Evolutionary conservation across 306 rosid species (phyloP), one percentile per base, ranked within the genome.

Genomic region (Purshia tridentata): DNA sequence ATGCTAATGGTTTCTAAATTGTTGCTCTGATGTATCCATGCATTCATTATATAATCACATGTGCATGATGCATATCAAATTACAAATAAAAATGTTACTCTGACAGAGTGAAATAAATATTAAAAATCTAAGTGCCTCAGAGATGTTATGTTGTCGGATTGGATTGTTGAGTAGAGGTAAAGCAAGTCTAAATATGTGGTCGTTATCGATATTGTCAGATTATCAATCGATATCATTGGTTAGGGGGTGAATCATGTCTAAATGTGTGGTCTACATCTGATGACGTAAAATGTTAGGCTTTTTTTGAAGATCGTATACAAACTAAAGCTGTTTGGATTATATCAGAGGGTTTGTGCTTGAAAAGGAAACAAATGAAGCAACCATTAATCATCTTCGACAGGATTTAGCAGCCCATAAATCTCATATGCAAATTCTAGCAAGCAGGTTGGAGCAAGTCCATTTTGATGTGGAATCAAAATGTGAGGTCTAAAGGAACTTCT

Each of bases 381-480:
- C 82, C 53, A 67, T 82, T 42, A 79, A 70, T 51, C 86, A 82
- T 69, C 92, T 91, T 58, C 76, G 76, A 44, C 77, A 73, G 72
- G 94, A 91, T 77, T 78, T 88, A 57, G 85, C 79, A 39, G 88
- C 85, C 2, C 91, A 85, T 72, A 87, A 81, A 77, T 77, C 74
- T 54, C 89, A 85, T 53, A 77, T 85, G 70, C 92, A 87, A 65
- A 80, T 81, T 68, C 84, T 88, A 53, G 83, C 89, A 4, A 82
- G 60, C 83, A 84, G 78, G 73, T 76, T 88, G 83, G 90, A 91
- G 45, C 81, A 77, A 67, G 77, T 85, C 57, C 84, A 84, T 61
- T 76, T 75, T 49, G 86, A 88, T 76, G 80, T 85, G 71, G 97
- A 88, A 79, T 80, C 87, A 72, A 91, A 88, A 87, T 87, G 95